Base-by-base conservation (phyloP, 73 alveolate species). In the Paramecium sexaurelia region DNA sequence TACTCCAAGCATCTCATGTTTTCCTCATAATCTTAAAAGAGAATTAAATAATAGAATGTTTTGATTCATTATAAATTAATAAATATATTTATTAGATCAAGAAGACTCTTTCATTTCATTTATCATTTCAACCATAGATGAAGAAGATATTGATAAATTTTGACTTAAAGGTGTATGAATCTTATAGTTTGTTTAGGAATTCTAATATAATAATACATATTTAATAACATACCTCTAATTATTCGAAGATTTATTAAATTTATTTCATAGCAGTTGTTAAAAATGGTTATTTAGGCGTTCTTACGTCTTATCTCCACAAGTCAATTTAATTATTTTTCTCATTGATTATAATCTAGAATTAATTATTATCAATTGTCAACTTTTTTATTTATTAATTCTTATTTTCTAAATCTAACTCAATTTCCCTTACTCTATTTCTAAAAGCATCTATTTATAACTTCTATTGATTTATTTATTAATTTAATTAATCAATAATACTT, bases 21-120 rank as follows among this genome's bases (percentile, higher is more conserved):
- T 78, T 40, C 90, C 90, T 19, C 90, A 78, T 26, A 78, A 78
- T 33, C 55, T 78, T 37, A 78, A 78, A 78, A 78, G 90, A 78
- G 90, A 78, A 43, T 24, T 78, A 22, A 78, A 78, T 27, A 26
- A 32, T 41, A 37, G 90, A 32, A 45, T 78, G 39, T 78, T 78
- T 78, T 78, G 90, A 78, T 29, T n/a, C 67, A 51, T 51, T 51
- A 51, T 51, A 17, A 51, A 51, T 51, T 51, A 51, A 51, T 20
- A 26, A 51, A 51, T 51, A 51, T 51, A 51, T n/a, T n/a, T 51
- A 8, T 15, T 47, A 47, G 15, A 51, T 51, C 67, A 51, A 8
- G 67, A 51, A 3, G 67, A 51, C 29, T 51, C 67, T 17, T 51
- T 51, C 67, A 51, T 51, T 17, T 51, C 27, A 51, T 51, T 51